Evolutionary conservation across 257 asterid genomes (phyloP).

Genomic region (Buddleja alternifolia): DNA sequence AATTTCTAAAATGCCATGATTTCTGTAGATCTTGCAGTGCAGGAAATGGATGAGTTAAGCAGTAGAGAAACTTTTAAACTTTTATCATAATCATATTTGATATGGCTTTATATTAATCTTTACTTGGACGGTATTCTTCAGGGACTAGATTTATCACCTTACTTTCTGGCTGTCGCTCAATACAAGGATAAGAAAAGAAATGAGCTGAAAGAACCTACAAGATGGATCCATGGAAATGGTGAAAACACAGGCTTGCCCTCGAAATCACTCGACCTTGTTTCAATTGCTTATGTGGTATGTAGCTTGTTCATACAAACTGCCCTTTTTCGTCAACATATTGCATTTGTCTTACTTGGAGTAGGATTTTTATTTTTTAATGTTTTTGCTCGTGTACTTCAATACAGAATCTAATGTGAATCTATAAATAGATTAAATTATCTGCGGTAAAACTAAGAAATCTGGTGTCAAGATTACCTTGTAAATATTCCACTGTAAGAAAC

Average conservation of each 20-base stretch:
- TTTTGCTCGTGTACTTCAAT: background rate
- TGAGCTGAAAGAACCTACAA: constrained; percentile 43
- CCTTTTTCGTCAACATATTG: background rate
- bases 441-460: too few species aligned
- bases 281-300: constrained; percentile 86
- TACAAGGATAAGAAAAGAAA: constrained; percentile 60
- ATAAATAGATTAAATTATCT: background rate
- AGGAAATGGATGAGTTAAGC: background rate
- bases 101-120: background rate
- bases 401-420: background rate
- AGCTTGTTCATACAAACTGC: background rate
- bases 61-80: background rate
- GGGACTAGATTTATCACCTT: constrained; percentile 94
- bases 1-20: background rate
- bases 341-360: background rate
- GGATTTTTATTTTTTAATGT: background rate
- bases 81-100: too few species aligned
- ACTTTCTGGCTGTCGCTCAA: constrained; percentile 88
- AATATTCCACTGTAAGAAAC: too few species aligned
- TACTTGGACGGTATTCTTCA: constrained; percentile 33
- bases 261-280: constrained; percentile 79
- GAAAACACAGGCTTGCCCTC: constrained; percentile 91
- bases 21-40: background rate
- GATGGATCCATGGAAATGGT: constrained; percentile 88
- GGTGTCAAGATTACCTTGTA: too few species aligned